Evolutionary conservation across 768 basidiomycete genomes (phyloP), one percentile per base, ranked within the genome.

Genomic region (Russula brevipes): DNA sequence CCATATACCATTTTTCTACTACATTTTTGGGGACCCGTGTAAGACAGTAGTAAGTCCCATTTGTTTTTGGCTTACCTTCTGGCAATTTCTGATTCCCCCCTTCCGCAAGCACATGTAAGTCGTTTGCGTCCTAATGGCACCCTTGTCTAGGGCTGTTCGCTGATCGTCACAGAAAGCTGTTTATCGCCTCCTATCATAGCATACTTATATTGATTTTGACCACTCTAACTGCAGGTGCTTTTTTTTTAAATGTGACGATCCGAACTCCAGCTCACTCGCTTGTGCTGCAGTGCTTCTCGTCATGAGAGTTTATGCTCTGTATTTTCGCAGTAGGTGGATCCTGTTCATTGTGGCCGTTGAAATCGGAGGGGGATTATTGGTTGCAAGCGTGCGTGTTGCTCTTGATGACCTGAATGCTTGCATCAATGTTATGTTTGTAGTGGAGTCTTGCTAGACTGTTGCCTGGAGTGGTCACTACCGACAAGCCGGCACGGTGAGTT

Each of bases 271-370:
- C 53, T 54, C 14, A 41, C 11, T 36, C 47, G 16, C 47, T 7
- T 4, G 46, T 17, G 4, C 17, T 30, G 2, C 49, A 71, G 71
- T 64, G 16, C 59, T 70, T 30, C 66, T 72, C 16, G 19, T 66
- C 3, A 61, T 70, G 50, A 67, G 71, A 11, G 69, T 70, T 17
- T 71, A 69, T 19, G 70, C 70, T 1, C 54, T 72, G 54, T 71
- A 71, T 55, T 57, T 63, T n/a, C 67, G 70, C 17, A 70, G 64
- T n/a, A 62, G 47, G 24, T 63, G 62, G 31, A 57, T 72, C 33
- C 60, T 71, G 12, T 5, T 1, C 11, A 8, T 71, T 4, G 52
- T 57, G 31, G 35, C 61, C 33, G 5, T 59, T 5, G 65, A 66
- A 46, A 33, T 60, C 4, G 61, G 63, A 31, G 45, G 39, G 0